Percentiles rank a stretch among this genome's conserved stretches.
Evolutionary conservation across 805 yeast species (phyloP).

Genomic region (Suhomyces prunicola): DNA sequence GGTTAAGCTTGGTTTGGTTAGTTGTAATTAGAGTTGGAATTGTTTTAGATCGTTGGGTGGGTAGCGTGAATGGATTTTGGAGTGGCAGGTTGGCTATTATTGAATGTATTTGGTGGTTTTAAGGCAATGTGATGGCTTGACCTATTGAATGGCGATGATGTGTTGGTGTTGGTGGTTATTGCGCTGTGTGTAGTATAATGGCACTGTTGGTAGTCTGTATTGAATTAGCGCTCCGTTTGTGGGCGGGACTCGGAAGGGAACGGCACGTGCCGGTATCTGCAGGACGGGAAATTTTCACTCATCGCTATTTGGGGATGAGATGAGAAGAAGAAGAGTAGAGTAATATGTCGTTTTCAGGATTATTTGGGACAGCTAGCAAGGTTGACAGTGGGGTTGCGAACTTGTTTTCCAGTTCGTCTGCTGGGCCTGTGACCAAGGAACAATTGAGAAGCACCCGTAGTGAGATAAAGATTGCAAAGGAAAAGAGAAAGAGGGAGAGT

Average conservation of each 20-base stretch:
- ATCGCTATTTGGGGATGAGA: constrained; percentile 1
- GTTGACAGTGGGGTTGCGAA: constrained; percentile 28
- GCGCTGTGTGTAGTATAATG: too few relatives aligned
- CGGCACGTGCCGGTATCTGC: not conserved
- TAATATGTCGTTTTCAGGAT: constrained; percentile 33
- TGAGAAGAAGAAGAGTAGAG: not conserved
- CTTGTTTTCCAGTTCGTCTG: constrained; percentile 27
- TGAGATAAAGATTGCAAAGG: constrained; percentile 20
- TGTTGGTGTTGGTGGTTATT: too few relatives aligned
- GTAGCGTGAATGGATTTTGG: too few relatives aligned
- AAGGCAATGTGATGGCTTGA: not conserved
- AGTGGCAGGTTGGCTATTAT: too few relatives aligned
- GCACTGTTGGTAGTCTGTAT: not conserved
- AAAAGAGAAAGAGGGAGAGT: constrained; percentile 9
- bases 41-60: too few relatives aligned
- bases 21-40: too few relatives aligned
- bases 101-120: not conserved
- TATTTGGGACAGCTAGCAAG: constrained; percentile 26
- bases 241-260: not conserved
- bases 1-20: too few relatives aligned
- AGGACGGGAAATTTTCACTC: constrained; percentile 4
- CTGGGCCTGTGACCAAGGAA: constrained; percentile 49
- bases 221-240: not conserved
- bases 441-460: constrained; percentile 29
- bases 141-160: too few relatives aligned